A percentile compares a stretch with the other conserved stretches of the same genome.
Conservation (phyloP, 192 early-diverging fungal species). For the Entomortierella parvispora region DNA sequence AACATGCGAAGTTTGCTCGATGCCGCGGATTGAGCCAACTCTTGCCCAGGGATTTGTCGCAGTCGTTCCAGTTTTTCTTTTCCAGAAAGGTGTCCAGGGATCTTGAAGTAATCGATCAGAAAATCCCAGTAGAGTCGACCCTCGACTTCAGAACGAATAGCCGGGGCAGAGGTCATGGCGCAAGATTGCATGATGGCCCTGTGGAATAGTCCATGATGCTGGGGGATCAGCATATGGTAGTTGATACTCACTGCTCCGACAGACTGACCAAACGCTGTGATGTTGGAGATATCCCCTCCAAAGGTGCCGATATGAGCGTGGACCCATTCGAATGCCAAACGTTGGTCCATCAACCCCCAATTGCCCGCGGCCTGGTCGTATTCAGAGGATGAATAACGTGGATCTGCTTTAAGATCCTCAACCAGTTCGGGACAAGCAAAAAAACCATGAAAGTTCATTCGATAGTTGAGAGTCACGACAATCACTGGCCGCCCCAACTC, state of each 20-base stretch:
- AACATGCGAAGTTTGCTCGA: constrained; percentile 22
- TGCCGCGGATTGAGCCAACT: constrained; percentile 10
- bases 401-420: constrained; percentile 13
- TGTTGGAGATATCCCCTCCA: constrained; percentile 15
- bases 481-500: constrained; percentile 44
- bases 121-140: constrained; percentile 25
- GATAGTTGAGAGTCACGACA: constrained; percentile 62
- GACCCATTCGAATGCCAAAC: constrained; percentile 33
- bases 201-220: constrained; percentile 31
- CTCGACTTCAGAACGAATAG: constrained; percentile 20
- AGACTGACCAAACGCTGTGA: constrained; percentile 33
- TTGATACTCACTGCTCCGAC: constrained; percentile 27
- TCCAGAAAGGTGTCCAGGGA: constrained; percentile 14
- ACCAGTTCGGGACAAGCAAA: constrained; percentile 41
- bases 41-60: background rate
- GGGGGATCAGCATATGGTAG: constrained; percentile 29
- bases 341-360: constrained; percentile 37
- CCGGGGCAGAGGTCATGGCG: constrained; percentile 13
- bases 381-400: too few relatives aligned
- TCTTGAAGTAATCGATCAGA: constrained; percentile 12
- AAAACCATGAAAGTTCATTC: constrained; percentile 58
- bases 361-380: constrained; percentile 27
- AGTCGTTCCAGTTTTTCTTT: constrained; percentile 24
- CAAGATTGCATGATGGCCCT: constrained; percentile 42
- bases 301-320: constrained; percentile 10